Conservation (phyloP, 176 grass and related monocot genomes). For the Themeda triandra region DNA sequence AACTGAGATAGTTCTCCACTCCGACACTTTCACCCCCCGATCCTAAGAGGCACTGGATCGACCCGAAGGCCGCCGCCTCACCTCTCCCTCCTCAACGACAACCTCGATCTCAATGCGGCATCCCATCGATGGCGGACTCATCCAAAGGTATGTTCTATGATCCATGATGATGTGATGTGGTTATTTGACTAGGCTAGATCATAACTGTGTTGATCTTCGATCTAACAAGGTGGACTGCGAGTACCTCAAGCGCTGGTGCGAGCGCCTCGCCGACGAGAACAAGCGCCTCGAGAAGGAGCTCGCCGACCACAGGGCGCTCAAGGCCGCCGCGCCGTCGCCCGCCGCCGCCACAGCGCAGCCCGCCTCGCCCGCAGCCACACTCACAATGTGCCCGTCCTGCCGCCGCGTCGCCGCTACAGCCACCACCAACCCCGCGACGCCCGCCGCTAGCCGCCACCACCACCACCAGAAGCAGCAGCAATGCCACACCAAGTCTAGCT, state of each 20-base stretch:
- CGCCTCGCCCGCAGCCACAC: constrained; percentile 44
- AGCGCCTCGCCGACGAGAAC: constrained; percentile 89
- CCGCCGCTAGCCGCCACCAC: not conserved
- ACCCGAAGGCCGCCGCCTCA: too few species aligned
- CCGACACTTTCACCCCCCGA: too few species aligned
- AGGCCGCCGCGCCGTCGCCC: constrained; percentile 44
- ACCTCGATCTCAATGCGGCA: too few species aligned
- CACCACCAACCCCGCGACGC: too few species aligned
- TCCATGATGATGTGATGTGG: too few species aligned
- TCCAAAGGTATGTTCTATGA: too few species aligned
- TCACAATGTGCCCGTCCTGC: constrained; percentile 96
- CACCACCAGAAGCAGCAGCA: not conserved
- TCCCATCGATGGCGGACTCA: too few species aligned
- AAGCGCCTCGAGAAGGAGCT: constrained; percentile 91
- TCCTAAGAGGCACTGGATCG: too few species aligned
- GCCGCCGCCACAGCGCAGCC: constrained; percentile 21
- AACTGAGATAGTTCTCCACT: too few species aligned
- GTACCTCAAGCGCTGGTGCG: constrained; percentile 93
- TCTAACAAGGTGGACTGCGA: constrained; percentile 99
- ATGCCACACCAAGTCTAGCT: constrained; percentile 27
- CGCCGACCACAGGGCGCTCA: constrained; percentile 68
- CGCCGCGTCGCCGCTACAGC: constrained; percentile 61
- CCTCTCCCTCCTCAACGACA: too few species aligned
- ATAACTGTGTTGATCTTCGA: too few species aligned
- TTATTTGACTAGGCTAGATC: too few species aligned